A percentile compares a stretch with the other conserved stretches of the same genome.
Conservation (phyloP, 2,329 filamentous ascomycete genomes). For the Trichoderma arundinaceum region DNA sequence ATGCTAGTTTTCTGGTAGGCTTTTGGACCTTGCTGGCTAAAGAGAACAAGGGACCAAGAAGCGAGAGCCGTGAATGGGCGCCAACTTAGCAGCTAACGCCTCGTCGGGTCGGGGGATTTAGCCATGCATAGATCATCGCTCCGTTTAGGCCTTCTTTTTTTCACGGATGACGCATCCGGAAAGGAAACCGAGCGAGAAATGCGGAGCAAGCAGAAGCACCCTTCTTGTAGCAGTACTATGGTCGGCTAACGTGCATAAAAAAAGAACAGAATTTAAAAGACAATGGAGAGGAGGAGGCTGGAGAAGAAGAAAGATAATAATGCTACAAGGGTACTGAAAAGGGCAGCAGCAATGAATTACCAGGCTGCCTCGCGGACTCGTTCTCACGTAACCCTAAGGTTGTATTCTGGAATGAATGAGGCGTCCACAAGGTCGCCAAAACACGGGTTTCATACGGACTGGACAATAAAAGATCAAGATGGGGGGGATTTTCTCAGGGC, state of each 20-base stretch:
- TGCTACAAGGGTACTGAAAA: neutral
- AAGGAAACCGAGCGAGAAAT: slow-evolving; percentile 19
- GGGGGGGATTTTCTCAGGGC: neutral
- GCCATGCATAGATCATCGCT: slow-evolving; percentile 28
- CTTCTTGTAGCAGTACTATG: neutral
- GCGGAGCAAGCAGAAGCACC: slow-evolving; percentile 8
- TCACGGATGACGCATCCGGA: slow-evolving; percentile 14
- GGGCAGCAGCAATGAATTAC: neutral
- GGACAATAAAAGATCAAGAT: neutral
- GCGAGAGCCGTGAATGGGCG: slow-evolving; percentile 21
- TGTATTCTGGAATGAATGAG: neutral
- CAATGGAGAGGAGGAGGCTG: neutral
- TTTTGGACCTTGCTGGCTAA: neutral
- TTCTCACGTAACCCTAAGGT: slow-evolving; percentile 20
- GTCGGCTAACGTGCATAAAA: neutral
- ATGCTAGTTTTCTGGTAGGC: neutral
- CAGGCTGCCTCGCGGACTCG: neutral
- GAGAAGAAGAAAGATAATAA: neutral
- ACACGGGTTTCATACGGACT: neutral
- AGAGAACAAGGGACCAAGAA: slow-evolving; percentile 15
- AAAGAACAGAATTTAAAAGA: neutral
- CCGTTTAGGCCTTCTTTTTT: slow-evolving; percentile 6
- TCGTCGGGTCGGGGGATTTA: slow-evolving; percentile 29
- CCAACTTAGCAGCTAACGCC: slow-evolving; percentile 8
- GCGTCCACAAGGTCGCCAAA: neutral